Conservation (phyloP, 306 rosid species). For the Quercus glauca region DNA sequence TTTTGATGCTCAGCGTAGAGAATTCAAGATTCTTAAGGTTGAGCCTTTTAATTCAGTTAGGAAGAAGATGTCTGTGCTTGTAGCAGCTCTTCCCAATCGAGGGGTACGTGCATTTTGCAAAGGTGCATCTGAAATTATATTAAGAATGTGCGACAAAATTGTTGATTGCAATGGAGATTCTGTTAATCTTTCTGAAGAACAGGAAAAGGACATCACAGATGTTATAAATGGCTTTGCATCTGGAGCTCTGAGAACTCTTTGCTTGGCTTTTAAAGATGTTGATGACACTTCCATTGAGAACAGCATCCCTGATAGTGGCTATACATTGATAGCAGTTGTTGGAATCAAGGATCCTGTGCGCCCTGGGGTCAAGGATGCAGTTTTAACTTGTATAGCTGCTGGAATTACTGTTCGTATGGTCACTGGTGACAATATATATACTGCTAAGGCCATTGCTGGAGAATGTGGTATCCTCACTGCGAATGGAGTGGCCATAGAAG, state of each 20-base stretch:
- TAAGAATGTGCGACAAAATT: conserved; percentile 63
- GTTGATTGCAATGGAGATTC: conserved; percentile 60
- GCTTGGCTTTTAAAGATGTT: conserved; percentile 75
- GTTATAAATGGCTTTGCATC: conserved; percentile 74
- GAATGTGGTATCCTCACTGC: conserved; percentile 93
- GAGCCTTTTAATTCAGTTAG: conserved; percentile 90
- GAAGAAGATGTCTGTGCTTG: conserved; percentile 94
- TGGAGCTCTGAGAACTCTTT: conserved; percentile 90
- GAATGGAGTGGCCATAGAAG: conserved; percentile 79
- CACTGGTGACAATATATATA: conserved; percentile 91
- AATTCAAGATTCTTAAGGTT: conserved; percentile 56
- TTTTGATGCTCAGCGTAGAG: conserved; percentile 45
- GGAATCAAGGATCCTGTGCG: conserved; percentile 99
- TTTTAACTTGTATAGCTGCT: conserved; percentile 76
- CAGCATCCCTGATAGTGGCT: conserved; percentile 61
- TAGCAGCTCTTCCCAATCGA: conserved; percentile 60
- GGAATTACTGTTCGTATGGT: conserved; percentile 96
- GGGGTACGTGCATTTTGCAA: conserved; percentile 74
- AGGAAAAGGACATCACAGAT: conserved; percentile 32
- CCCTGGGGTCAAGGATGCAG: conserved; percentile 84
- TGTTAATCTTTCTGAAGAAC: conserved; percentile 50
- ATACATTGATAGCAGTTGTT: conserved; percentile 70
- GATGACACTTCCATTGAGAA: conserved; percentile 25
- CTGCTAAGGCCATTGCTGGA: conserved; percentile 88
- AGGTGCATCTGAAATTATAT: conserved; percentile 93